phyloP scores from a whole-genome alignment of 352 stramenopile genomes.

The Globisporangium lucens region DNA sequence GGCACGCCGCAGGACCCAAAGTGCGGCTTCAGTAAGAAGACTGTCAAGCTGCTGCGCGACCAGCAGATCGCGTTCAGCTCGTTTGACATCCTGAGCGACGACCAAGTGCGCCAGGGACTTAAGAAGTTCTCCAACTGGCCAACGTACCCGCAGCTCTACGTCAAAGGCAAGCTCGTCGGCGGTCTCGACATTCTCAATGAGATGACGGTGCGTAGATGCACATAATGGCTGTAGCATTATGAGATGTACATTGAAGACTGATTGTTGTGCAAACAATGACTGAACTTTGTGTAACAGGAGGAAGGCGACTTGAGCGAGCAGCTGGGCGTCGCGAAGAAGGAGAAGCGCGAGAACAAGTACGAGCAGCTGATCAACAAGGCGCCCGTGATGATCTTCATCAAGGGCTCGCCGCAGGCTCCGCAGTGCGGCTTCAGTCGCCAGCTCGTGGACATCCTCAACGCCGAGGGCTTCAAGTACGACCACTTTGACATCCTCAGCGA shows the following conservation, averaged over 20 bases:
- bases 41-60: conserved; percentile 87
- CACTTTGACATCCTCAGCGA: conserved; percentile 98
- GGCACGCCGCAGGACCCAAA: conserved; percentile 86
- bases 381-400: conserved; percentile 99
- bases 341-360: conserved; percentile 86
- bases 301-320: conserved; percentile 89
- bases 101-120: conserved; percentile 93
- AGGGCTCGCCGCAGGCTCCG: conserved; percentile 90
- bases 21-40: conserved; percentile 95
- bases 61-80: conserved; percentile 91
- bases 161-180: conserved; percentile 91
- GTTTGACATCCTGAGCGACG: conserved; percentile 94
- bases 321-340: conserved; percentile 87
- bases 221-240: not conserved
- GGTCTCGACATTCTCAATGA: conserved; percentile 96
- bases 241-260: not conserved
- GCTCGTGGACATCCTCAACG: conserved; percentile 93
- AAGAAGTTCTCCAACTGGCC: conserved; percentile 97
- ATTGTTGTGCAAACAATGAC: not conserved
- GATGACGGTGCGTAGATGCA: conserved; percentile 55
- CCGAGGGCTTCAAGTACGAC: conserved; percentile 90
- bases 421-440: conserved; percentile 96
- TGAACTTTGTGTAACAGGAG: conserved; percentile 28
- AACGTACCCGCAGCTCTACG: conserved; percentile 97
- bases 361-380: conserved; percentile 87